A percentile compares a stretch with the other conserved stretches of the same genome.
Conservation (phyloP, 1,139 yeast genomes). For the Candida labiduridarum region DNA sequence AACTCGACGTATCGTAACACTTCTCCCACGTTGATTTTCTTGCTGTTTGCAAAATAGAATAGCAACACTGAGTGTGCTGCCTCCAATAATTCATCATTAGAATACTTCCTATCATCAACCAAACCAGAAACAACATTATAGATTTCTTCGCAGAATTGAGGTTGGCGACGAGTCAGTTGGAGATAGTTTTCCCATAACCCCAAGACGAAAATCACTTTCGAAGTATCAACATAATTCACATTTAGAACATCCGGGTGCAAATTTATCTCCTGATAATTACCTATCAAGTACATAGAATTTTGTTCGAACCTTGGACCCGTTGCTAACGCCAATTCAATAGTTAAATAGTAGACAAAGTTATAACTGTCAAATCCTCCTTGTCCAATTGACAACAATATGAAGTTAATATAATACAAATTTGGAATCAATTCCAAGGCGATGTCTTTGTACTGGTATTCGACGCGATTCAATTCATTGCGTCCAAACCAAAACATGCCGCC, state of each 20-base stretch:
- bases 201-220: constrained; percentile 57
- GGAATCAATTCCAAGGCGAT: constrained; percentile 43
- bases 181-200: constrained; percentile 62
- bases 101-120: constrained; percentile 33
- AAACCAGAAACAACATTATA: constrained; percentile 47
- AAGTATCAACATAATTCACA: constrained; percentile 38
- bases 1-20: constrained; percentile 35
- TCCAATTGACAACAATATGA: constrained; percentile 61
- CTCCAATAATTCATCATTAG: constrained; percentile 50
- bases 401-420: constrained; percentile 55
- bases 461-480: constrained; percentile 12
- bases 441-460: constrained; percentile 27
- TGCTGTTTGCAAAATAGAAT: constrained; percentile 38
- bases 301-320: constrained; percentile 35
- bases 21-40: constrained; percentile 28
- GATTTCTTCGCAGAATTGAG: constrained; percentile 34
- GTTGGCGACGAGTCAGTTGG: constrained; percentile 30
- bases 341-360: constrained; percentile 61
- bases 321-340: constrained; percentile 43
- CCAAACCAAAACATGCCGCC: constrained; percentile 11
- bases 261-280: constrained; percentile 40
- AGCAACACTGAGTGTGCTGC: constrained; percentile 70
- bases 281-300: constrained; percentile 43
- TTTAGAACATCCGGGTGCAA: constrained; percentile 38
- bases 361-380: constrained; percentile 72